Evolutionary conservation across 495 filamentous ascomycete genomes (phyloP).

Genomic region (Cercophora samala): DNA sequence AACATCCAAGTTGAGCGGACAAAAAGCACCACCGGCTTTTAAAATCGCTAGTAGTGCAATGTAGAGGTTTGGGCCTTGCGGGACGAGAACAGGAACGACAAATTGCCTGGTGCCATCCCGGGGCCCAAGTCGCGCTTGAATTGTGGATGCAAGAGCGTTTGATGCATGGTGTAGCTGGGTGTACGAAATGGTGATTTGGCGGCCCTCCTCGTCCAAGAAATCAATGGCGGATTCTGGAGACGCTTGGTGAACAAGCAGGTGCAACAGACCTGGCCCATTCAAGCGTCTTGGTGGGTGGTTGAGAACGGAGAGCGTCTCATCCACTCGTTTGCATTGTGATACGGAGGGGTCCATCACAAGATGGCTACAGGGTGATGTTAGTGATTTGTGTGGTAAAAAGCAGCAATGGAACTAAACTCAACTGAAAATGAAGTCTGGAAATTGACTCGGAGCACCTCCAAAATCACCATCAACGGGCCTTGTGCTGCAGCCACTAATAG

Average conservation of each 20-base stretch:
- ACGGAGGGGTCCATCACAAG: background rate
- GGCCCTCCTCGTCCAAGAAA: slow-evolving; percentile 50
- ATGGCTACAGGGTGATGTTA: background rate
- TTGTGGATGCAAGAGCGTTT: slow-evolving; percentile 48
- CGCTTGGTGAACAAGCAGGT: slow-evolving; percentile 50
- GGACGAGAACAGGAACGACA: slow-evolving; percentile 69
- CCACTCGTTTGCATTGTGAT: background rate
- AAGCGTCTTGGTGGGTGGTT: slow-evolving; percentile 54
- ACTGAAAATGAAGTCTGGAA: too few relatives aligned
- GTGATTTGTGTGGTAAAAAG: too few relatives aligned
- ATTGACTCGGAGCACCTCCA: too few relatives aligned
- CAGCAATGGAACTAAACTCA: too few relatives aligned
- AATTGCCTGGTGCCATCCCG: slow-evolving; percentile 20
- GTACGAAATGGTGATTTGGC: slow-evolving; percentile 52
- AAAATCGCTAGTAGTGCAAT: slow-evolving; percentile 67
- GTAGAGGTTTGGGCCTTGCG: slow-evolving; percentile 69
- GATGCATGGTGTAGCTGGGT: slow-evolving; percentile 55
- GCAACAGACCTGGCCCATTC: slow-evolving; percentile 59
- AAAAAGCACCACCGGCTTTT: slow-evolving; percentile 76
- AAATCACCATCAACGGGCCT: too few relatives aligned
- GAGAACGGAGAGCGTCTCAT: slow-evolving; percentile 50
- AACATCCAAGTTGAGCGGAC: slow-evolving; percentile 68
- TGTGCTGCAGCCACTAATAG: background rate
- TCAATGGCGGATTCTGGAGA: slow-evolving; percentile 45
- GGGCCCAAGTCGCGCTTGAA: slow-evolving; percentile 34